Conservation (phyloP, 2,329 filamentous ascomycete genomes). For the Metarhizium robertsii region DNA sequence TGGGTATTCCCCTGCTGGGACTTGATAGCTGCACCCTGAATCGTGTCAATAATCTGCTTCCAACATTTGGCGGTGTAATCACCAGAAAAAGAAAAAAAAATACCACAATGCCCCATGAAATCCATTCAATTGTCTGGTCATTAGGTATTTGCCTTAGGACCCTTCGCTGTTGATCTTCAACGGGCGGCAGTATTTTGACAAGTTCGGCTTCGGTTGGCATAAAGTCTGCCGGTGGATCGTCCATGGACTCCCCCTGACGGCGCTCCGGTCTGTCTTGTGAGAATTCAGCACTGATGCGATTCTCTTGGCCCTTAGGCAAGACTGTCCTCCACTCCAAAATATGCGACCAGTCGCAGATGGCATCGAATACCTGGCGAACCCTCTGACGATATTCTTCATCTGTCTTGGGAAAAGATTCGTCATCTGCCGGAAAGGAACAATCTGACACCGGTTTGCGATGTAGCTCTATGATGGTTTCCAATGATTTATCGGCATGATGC, state of each 20-base stretch:
- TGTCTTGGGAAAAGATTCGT: constrained; percentile 9
- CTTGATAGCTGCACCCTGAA: constrained; percentile 12
- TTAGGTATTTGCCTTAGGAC: constrained; percentile 12
- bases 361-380: constrained; percentile 12
- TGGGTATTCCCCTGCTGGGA: constrained; percentile 17
- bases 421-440: constrained; percentile 9
- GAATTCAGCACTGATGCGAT: background rate
- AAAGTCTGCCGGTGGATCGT: constrained; percentile 2
- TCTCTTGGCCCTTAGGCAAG: background rate
- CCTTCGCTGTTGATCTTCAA: constrained; percentile 11
- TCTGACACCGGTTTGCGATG: background rate
- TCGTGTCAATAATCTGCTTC: background rate
- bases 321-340: constrained; percentile 15
- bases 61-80: no score
- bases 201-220: constrained; percentile 8
- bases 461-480: background rate
- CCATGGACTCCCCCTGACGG: background rate
- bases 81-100: background rate
- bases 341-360: constrained; percentile 15
- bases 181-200: constrained; percentile 5
- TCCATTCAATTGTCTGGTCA: constrained; percentile 13
- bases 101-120: constrained; percentile 17
- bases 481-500: background rate
- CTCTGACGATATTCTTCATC: constrained; percentile 6
- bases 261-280: background rate